phyloP scores from a whole-genome alignment of 805 yeast species.

The Clavispora asparagi region DNA sequence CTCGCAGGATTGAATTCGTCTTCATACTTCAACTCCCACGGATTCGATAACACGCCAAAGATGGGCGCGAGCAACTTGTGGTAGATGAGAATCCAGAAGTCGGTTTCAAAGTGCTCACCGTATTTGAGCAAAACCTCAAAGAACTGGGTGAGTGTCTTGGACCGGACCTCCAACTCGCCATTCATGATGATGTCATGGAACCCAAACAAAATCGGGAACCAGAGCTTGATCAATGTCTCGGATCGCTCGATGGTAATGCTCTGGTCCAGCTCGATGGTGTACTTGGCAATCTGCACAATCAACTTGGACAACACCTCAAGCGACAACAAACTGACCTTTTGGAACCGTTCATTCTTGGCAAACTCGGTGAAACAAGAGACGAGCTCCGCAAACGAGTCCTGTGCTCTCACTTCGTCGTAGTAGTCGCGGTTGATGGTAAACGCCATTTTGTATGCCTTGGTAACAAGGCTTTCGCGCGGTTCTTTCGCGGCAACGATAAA shows the following conservation, averaged over 20 bases:
- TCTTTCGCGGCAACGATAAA: constrained; percentile 69
- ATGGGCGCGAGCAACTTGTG: constrained; percentile 82
- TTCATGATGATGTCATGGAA: constrained; percentile 88
- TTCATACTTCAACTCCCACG: constrained; percentile 62
- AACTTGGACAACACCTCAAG: constrained; percentile 66
- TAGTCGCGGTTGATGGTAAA: constrained; percentile 57
- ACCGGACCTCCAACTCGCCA: constrained; percentile 88
- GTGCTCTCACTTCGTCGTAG: constrained; percentile 56
- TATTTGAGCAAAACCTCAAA: constrained; percentile 76
- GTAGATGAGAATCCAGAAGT: constrained; percentile 82
- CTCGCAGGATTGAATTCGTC: constrained; percentile 29
- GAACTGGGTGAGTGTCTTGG: constrained; percentile 76
- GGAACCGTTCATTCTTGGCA: constrained; percentile 80
- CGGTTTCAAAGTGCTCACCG: constrained; percentile 69
- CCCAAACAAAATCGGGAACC: constrained; percentile 85
- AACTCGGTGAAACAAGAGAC: constrained; percentile 73
- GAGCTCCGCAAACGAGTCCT: constrained; percentile 63
- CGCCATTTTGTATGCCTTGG: constrained; percentile 59
- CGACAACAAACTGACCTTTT: constrained; percentile 74
- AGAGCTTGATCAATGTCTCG: constrained; percentile 48
- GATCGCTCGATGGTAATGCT: constrained; percentile 3
- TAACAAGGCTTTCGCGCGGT: constrained; percentile 52
- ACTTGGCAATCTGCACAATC: constrained; percentile 52
- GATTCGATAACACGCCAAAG: constrained; percentile 70
- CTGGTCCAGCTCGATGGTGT: constrained; percentile 22